Base-by-base conservation (phyloP, 2,329 filamentous ascomycete species). In the Penicillium sp. region DNA sequence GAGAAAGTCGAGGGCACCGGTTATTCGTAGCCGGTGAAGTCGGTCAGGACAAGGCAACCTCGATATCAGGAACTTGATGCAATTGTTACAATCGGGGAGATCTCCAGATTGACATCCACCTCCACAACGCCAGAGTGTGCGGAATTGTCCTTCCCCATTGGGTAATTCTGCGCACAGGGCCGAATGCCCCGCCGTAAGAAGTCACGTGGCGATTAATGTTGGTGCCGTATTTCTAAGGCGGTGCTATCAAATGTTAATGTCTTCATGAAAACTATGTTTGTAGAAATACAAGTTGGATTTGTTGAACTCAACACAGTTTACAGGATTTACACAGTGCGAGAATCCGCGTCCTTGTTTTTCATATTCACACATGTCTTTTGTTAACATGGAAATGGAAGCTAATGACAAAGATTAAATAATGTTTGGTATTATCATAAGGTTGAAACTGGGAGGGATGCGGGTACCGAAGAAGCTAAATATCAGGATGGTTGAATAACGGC, bases 81-180 rank as follows among this genome's bases (percentile, higher is more conserved):
- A 20, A 22, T 51, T 31, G 33, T 22, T 24, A 38, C 51, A 51
- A 43, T 57, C 48, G 22, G 40, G 38, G 46, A 33, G 44, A 53
- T 51, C 44, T 42, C 49, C 49, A 36, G 46, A 46, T 44, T 51
- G 46, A 51, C 53, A 56, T 57, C 53, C 41, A 58, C 45, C 49
- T 50, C 49, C 54, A 50, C 55, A 58, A 56, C 50, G 43, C 51
- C 55, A 58, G 50, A 59, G 55, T 61, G 58, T 61, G 58, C 57
- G 58, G 58, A 58, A 55, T 47, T 54, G 41, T 60, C 46, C 62
- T 64, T 57, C 60, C 62, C 46, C 48, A 57, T 62, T 50, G 50
- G 44, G 56, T 43, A 52, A 41, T 54, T 44, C 36, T 61, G 58
- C 58, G 31, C 44, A 40, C 11, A 27, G 28, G 30, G 51, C 41